These are phyloP conservation scores for Verticillium albo-atrum DNA, from an alignment of 2,329 filamentous ascomycete species.

Conservation along the genomic window DNA sequence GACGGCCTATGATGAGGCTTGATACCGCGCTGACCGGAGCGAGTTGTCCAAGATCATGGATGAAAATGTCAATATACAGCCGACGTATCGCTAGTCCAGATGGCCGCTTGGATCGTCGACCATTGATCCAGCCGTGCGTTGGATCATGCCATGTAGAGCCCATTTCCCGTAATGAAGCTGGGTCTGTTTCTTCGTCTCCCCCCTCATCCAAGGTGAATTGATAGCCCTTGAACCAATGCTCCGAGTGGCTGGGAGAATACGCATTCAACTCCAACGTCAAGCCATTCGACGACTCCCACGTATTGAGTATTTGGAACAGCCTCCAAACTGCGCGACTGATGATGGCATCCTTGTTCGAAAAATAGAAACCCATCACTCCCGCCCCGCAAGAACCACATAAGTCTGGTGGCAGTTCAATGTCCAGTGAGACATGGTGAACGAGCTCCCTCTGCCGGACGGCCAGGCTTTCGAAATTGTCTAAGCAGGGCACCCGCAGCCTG, in stretches of 20 bases:
- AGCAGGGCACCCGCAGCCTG: conserved; percentile 17
- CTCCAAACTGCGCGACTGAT: conserved; percentile 17
- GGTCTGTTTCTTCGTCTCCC: too few species aligned
- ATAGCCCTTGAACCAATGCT: conserved; percentile 24
- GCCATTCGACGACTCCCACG: conserved; percentile 17
- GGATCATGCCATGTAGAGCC: conserved; percentile 16
- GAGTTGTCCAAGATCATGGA: conserved; percentile 17
- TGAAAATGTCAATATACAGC: too few species aligned
- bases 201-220: not conserved
- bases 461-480: conserved; percentile 17
- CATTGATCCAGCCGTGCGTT: conserved; percentile 24
- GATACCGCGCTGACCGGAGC: conserved; percentile 23
- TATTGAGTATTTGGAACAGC: conserved; percentile 23
- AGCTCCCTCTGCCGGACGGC: conserved; percentile 14
- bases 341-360: conserved; percentile 3
- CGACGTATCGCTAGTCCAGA: conserved; percentile 14
- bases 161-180: too few species aligned
- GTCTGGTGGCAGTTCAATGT: conserved; percentile 24
- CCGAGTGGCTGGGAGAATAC: conserved; percentile 26
- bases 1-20: conserved; percentile 24
- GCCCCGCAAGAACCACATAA: too few species aligned
- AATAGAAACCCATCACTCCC: conserved; percentile 13
- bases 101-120: conserved; percentile 18
- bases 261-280: conserved; percentile 27
- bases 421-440: conserved; percentile 22